These are phyloP conservation scores for Cytospora mali DNA, from an alignment of 2,329 filamentous ascomycete species.

Conservation along the genomic window DNA sequence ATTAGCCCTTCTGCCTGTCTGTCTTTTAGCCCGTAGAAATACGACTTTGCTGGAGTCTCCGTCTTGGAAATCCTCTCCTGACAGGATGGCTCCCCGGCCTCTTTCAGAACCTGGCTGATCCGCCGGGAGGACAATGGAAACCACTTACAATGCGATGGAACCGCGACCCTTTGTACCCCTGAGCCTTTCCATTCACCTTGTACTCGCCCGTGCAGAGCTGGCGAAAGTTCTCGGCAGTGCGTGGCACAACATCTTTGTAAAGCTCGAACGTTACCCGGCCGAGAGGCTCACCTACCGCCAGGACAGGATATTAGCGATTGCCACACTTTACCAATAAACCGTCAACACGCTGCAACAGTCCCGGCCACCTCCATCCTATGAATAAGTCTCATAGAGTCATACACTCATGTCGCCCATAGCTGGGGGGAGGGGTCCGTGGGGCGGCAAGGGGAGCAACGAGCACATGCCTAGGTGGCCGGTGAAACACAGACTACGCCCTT, in stretches of 20 bases:
- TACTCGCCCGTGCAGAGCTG: slow-evolving; percentile 95
- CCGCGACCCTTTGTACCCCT: slow-evolving; percentile 93
- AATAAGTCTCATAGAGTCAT: too few species aligned
- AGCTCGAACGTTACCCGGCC: slow-evolving; percentile 90
- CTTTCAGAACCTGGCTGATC: background rate
- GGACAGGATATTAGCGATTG: background rate
- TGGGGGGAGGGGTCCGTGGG: background rate
- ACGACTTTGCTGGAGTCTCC: background rate
- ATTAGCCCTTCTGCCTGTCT: background rate
- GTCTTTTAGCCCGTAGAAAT: slow-evolving; percentile 15
- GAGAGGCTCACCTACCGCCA: slow-evolving; percentile 72
- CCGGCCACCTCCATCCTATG: background rate
- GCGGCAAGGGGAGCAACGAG: background rate
- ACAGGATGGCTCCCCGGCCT: background rate
- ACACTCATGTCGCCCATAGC: background rate
- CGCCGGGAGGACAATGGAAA: slow-evolving; percentile 9
- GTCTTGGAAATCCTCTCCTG: background rate
- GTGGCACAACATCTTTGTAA: slow-evolving; percentile 80
- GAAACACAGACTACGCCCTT: background rate
- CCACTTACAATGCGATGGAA: slow-evolving; percentile 85
- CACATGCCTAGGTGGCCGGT: background rate
- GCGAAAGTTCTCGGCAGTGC: slow-evolving; percentile 94
- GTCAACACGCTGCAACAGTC: background rate
- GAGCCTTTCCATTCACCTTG: slow-evolving; percentile 76
- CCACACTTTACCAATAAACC: background rate